phyloP scores from a whole-genome alignment of 306 rosid species.

The Bauhinia variegata region DNA sequence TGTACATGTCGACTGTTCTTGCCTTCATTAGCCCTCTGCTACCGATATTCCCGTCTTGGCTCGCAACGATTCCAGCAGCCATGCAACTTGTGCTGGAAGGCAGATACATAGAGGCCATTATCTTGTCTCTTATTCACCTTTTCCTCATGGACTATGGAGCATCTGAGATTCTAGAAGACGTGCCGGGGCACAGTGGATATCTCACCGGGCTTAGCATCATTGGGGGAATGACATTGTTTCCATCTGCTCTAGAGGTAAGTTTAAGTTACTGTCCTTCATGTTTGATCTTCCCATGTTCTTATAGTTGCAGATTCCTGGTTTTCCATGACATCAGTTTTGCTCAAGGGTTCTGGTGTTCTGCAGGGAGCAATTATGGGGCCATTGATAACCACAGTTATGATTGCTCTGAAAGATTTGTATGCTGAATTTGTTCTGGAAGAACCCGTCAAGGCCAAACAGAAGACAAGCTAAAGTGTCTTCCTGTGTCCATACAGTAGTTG shows the following conservation, averaged over 20 bases:
- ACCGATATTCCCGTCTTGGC: constrained; percentile 85
- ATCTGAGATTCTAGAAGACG: constrained; percentile 82
- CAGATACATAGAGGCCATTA: constrained; percentile 63
- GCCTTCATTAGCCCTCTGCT: constrained; percentile 77
- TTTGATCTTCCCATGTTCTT: constrained; percentile 8
- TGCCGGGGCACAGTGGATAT: constrained; percentile 87
- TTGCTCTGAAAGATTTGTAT: constrained; percentile 72
- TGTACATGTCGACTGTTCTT: constrained; percentile 87
- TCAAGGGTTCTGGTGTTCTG: constrained; percentile 16
- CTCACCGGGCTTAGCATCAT: constrained; percentile 94
- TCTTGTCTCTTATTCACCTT: constrained; percentile 67
- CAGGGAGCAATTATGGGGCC: constrained; percentile 96
- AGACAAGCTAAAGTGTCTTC: constrained; percentile 41
- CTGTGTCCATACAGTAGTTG: constrained; percentile 31
- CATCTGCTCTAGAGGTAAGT: constrained; percentile 91
- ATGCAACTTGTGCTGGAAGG: constrained; percentile 81
- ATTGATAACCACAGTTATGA: constrained; percentile 74
- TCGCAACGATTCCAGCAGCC: constrained; percentile 84
- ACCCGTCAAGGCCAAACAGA: constrained; percentile 43
- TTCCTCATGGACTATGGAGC: constrained; percentile 79
- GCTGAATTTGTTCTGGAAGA: constrained; percentile 72
- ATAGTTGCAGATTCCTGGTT: no score
- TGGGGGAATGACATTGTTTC: constrained; percentile 96
- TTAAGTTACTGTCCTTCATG: no score
- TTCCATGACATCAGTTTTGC: no score